A percentile compares a stretch with the other conserved stretches of the same genome.
phyloP scores from a whole-genome alignment of 2,329 filamentous ascomycete genomes.

The Allantophomopsis lycopodina region DNA sequence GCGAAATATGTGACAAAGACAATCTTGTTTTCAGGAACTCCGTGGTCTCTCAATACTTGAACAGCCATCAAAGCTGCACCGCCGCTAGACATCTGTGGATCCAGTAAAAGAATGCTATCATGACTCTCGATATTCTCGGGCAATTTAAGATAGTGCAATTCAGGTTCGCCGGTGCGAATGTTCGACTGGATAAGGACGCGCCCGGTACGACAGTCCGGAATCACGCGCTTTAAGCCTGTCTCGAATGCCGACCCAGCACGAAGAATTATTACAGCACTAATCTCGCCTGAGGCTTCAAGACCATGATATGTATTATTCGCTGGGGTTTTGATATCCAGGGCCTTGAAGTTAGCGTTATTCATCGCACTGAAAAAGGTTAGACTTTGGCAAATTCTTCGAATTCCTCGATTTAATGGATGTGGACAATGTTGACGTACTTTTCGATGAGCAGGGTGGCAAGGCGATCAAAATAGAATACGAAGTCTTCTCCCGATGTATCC shows the following conservation, averaged over 20 bases:
- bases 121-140: conserved; percentile 60
- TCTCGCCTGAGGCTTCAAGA: conserved; percentile 53
- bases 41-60: conserved; percentile 88
- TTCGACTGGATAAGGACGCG: conserved; percentile 86
- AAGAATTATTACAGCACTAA: conserved; percentile 78
- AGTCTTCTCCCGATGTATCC: conserved; percentile 70
- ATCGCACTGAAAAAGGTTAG: conserved; percentile 40
- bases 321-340: conserved; percentile 55
- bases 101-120: conserved; percentile 72
- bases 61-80: conserved; percentile 85
- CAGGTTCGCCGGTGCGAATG: conserved; percentile 72
- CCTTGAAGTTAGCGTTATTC: conserved; percentile 60
- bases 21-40: conserved; percentile 70
- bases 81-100: conserved; percentile 90
- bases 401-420: not conserved
- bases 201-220: conserved; percentile 84
- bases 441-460: conserved; percentile 77
- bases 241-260: conserved; percentile 84
- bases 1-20: conserved; percentile 90
- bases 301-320: conserved; percentile 57
- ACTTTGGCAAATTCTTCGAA: not conserved
- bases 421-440: conserved; percentile 30
- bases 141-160: conserved; percentile 79
- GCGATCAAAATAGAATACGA: conserved; percentile 95
- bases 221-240: conserved; percentile 74